Base-by-base conservation (phyloP, 441 rosid species). In the Mallotus repandus region DNA sequence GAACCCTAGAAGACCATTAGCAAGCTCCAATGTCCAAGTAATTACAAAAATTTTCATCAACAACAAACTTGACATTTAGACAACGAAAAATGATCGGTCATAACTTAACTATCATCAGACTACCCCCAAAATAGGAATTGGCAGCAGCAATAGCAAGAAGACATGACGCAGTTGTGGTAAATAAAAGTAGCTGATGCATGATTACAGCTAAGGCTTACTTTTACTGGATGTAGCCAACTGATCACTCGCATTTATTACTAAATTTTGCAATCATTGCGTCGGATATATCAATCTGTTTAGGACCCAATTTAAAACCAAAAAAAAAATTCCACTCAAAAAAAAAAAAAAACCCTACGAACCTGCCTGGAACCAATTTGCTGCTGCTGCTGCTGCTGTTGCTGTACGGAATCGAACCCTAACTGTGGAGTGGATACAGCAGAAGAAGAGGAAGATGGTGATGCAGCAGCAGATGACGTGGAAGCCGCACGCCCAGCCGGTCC, bases 401-500 rank as follows among this genome's bases (percentile, higher is more conserved):
- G 96, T 50, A 78, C 78, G 14, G 96, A 82, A 76, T 89, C 91
- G 71, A 85, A 85, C 60, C 89, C 92, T 70, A 88, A 75, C 69
- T 86, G 93, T 25, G 89, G 88, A 7, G 93, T 85, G 45, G 92
- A 90, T 52, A 88, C 99, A 18, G 98, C 92, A 7, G 99, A 93
- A 9, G 99, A 93, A 1, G 99, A 96, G 13, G 99, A 96, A 62
- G 99, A 81, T 16, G 99, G 97, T 70, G 99, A 93, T 14, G 99
- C 98, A 32, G 94, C 96, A 29, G 98, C 94, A 29, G 98, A 90
- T 63, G 98, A 88, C 48, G 95, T 87, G 78, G 97, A 86, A 25
- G 95, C 88, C 38, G 96, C 88, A 84, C 97, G 91, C 76, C 89
- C 96, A 54, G 88, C 87, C 63, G 88, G 91, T 32, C 90, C 92